A percentile compares a stretch with the other conserved stretches of the same genome.
Conservation (phyloP, 495 filamentous ascomycete genomes). For the Pseudoneurospora amorphoporcata region DNA sequence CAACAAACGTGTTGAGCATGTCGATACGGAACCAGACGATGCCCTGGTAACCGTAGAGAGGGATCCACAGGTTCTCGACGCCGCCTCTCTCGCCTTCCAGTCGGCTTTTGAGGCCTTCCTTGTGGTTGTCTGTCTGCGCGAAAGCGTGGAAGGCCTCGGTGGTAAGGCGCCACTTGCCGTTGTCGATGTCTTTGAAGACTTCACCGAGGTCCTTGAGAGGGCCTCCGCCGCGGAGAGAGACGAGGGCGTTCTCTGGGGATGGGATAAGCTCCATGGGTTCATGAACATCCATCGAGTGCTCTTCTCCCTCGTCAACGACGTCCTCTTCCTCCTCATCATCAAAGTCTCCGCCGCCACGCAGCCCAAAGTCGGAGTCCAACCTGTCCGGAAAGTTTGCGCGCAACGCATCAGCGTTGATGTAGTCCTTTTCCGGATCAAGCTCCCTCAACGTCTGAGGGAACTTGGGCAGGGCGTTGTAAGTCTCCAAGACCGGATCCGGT, state of each 20-base stretch:
- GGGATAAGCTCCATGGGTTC: not conserved
- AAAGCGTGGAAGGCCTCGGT: not conserved
- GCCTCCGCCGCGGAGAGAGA: slow-evolving; percentile 3
- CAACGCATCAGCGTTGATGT: not conserved
- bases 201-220: not conserved
- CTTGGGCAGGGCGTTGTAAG: not conserved
- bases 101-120: not conserved
- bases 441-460: not conserved
- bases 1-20: slow-evolving; percentile 17
- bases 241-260: not conserved
- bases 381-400: slow-evolving; percentile 2
- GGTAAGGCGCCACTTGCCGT: not conserved
- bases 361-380: not conserved
- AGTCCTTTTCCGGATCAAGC: not conserved
- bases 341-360: slow-evolving; percentile 12
- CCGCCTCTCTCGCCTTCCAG: not conserved
- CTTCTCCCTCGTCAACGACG: not conserved
- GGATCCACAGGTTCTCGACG: slow-evolving; percentile 1
- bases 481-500: slow-evolving; percentile 1
- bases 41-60: slow-evolving; percentile 21
- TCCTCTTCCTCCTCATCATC: not conserved
- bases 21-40: slow-evolving; percentile 14
- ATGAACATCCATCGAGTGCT: not conserved
- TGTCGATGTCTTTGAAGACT: not conserved
- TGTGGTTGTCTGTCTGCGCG: not conserved